These are phyloP conservation scores for Taphrina confusa DNA, from an alignment of 1,139 yeast genomes.

Conservation along the genomic window DNA sequence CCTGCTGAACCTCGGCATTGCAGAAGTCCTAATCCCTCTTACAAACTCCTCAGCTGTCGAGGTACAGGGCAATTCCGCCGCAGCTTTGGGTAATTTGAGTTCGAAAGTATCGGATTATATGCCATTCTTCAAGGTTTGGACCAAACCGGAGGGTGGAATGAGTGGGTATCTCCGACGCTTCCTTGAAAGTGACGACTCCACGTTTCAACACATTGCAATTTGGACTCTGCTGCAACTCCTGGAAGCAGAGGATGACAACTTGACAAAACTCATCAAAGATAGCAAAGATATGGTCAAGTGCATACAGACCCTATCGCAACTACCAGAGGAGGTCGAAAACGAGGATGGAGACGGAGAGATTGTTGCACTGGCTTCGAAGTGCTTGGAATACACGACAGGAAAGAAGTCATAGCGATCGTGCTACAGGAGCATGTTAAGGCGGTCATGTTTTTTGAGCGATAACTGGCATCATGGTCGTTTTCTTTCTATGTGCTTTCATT, in stretches of 20 bases:
- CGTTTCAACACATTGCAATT: slow-evolving; percentile 95
- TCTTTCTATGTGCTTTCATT: too few relatives aligned
- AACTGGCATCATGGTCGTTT: neutral
- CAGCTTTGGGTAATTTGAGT: slow-evolving; percentile 93
- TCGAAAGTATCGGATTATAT: slow-evolving; percentile 83
- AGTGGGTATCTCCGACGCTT: slow-evolving; percentile 79
- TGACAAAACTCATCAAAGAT: slow-evolving; percentile 48
- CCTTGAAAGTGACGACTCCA: slow-evolving; percentile 82
- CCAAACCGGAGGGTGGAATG: slow-evolving; percentile 79
- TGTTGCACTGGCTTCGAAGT: slow-evolving; percentile 24
- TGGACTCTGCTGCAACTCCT: slow-evolving; percentile 94
- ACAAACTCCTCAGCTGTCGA: slow-evolving; percentile 87
- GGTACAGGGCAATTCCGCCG: slow-evolving; percentile 98
- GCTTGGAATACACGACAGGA: slow-evolving; percentile 17
- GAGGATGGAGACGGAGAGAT: slow-evolving; percentile 36
- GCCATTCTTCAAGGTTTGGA: slow-evolving; percentile 78
- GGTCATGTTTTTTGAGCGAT: neutral
- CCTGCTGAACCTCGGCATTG: slow-evolving; percentile 77
- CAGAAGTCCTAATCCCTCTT: slow-evolving; percentile 86
- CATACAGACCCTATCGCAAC: slow-evolving; percentile 45
- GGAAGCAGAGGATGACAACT: slow-evolving; percentile 77
- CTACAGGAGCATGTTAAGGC: too few relatives aligned
- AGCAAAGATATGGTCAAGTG: slow-evolving; percentile 46
- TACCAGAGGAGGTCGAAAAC: slow-evolving; percentile 33
- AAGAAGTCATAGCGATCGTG: neutral